Evolutionary conservation across 768 basidiomycete genomes (phyloP), one percentile per base, ranked within the genome.

Genomic region (Filobasidium floriforme): DNA sequence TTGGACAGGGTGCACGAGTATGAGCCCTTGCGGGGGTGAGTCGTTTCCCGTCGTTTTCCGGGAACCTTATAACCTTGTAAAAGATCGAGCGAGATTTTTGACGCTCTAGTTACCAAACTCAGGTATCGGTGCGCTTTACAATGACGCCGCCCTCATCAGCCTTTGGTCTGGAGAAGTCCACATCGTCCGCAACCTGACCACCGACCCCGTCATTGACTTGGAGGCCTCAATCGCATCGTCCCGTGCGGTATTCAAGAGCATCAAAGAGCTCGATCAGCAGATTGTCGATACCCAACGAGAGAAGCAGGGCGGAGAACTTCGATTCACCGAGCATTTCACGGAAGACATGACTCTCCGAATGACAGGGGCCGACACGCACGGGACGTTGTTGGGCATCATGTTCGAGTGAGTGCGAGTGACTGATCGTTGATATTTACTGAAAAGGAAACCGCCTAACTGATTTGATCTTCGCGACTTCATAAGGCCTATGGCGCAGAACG

Each of bases 221-320:
- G 54, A 57, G 29, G 1, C 12, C 22, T 57, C 54, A 15, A 57
- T 14, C 7, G 22, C 15, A 22, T 14, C 22, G 15, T 57, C 54
- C 12, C 24, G 15, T 24, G 54, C 54, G 5, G 29, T 57, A 1
- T 24, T 3, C 7, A n/a, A 57, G 22, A 28, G 22, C 24, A 32
- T 57, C 54, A 2, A 28, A 15, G 24, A 14, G 12, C 54, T 57
- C 5, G 54, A 57, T 26, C 2, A 28, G 15, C 22, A 57, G 24
- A 57, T 57, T 15, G 54, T 57, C 1, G 54, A 32, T 15, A 24
- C 54, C 3, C 54, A 57, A 15, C 54, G 54, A 26, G 54, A 24
- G 24, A 57, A 57, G 54, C 54, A 57, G 29, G 54, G 54, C 5
- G 54, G 54, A 26, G 54, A 57, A 26, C 54, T 57, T 26, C 19